Evolutionary conservation across 331 rosid species (phyloP), one percentile per base, ranked within the genome.

Genomic region (Dryas integrifolia): DNA sequence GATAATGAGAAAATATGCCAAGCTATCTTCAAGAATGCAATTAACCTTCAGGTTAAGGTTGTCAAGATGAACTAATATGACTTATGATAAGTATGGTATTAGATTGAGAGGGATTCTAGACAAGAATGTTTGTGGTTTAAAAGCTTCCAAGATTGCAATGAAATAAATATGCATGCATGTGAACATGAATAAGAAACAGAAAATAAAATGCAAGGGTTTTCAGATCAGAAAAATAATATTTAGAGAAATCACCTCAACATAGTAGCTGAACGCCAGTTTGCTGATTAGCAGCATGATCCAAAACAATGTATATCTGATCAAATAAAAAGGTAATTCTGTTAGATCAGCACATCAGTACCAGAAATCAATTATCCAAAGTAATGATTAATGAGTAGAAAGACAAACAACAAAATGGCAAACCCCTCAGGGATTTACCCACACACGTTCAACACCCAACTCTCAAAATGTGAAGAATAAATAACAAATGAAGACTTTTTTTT

Each of bases 221-320:
- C 9, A 53, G 24, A 53, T 39, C 3, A 41, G 47, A 5, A 39
- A 5, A 9, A 24, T 4, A 14, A 45, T 50, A 44, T 14, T 57
- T 39, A 14, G 67, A 71, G 48, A 67, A 81, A 60, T 72, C 79
- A 95, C 99, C 99, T 95, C 98, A 80, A 95, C 99, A 79, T 84
- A 95, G 88, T 87, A 95, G 92, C 98, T 95, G 89, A 95, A 95
- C 41, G 96, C 96, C 15, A 95, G 78, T 89, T 95, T 95, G 91
- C 98, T 89, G 76, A 95, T 87, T 52, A 95, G 83, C 69, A 95
- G 91, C 89, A 92, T 80, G 79, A 88, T 84, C 99, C 99, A 95
- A 69, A 95, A 95, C 72, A 95, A 77, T 10, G 99, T 86, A 84
- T 95, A 95, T 82, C 99, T 95, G 82, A 75, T 75, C 70, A 80